Conservation (phyloP, 768 basidiomycete genomes). For the Holtermanniella nyarrowii region DNA sequence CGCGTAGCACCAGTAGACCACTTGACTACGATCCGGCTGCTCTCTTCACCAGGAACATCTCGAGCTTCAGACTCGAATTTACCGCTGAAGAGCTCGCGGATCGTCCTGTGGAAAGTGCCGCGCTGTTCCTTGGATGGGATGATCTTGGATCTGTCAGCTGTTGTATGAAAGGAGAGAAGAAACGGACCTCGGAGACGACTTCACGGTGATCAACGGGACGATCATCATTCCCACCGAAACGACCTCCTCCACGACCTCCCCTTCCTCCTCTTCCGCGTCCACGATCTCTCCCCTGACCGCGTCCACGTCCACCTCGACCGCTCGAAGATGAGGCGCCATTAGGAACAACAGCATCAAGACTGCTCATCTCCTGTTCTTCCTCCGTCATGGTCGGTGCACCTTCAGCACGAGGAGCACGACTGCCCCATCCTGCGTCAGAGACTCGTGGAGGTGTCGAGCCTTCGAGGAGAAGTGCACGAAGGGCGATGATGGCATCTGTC, state of each 20-base stretch:
- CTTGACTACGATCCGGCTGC: slow-evolving; percentile 67
- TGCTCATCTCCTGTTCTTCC: slow-evolving; percentile 27
- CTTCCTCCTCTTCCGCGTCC: slow-evolving; percentile 27
- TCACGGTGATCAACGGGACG: slow-evolving; percentile 51
- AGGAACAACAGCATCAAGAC: background rate
- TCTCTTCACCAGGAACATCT: slow-evolving; percentile 48
- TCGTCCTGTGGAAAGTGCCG: slow-evolving; percentile 66
- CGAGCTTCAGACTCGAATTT: slow-evolving; percentile 72
- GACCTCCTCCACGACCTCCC: slow-evolving; percentile 22
- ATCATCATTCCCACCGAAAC: background rate
- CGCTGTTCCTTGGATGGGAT: slow-evolving; percentile 71
- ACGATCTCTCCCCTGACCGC: slow-evolving; percentile 34
- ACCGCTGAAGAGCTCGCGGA: slow-evolving; percentile 71
- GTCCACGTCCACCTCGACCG: slow-evolving; percentile 5
- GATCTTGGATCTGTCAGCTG: slow-evolving; percentile 47
- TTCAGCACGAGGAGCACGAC: slow-evolving; percentile 2
- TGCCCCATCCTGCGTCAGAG: slow-evolving; percentile 65
- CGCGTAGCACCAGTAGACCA: slow-evolving; percentile 45
- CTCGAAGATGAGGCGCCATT: background rate
- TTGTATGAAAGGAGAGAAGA: background rate
- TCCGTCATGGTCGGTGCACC: slow-evolving; percentile 17
- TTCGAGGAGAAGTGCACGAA: slow-evolving; percentile 69
- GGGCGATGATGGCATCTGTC: slow-evolving; percentile 49
- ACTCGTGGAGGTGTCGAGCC: slow-evolving; percentile 67
- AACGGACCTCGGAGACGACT: slow-evolving; percentile 69